Evolutionary conservation across 257 asterid genomes (phyloP), one percentile per base, ranked within the genome.

Genomic region (Fraxinus quadrangulata): DNA sequence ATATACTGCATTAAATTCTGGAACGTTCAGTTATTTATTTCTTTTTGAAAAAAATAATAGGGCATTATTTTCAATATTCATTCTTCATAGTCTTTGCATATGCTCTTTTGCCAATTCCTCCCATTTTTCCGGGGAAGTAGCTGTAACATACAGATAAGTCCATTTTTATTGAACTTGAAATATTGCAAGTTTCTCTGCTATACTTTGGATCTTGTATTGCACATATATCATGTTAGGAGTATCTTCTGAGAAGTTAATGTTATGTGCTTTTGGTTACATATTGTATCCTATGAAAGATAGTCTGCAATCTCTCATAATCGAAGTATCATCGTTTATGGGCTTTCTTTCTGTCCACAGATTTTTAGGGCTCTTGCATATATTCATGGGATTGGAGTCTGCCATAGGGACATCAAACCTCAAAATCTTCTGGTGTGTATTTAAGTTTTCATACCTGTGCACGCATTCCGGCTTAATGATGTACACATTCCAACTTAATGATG

Each of bases 341-440:
- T 56, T 69, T 54, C 59, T 65, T 39, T 72, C 72, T 61, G 47
- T 67, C 78, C 68, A 63, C 96, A 92, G 97, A 90, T 92, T 71
- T 92, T 92, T 77, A 86, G 96, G 86, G 91, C 97, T 66, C 83
- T 92, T 90, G 93, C 96, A 28, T 92, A 92, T 77, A 88, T 91
- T 71, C 96, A 91, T 80, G 94, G 97, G 30, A 85, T 89, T 47
- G 93, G 96, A 73, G 94, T 92, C 74, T 90, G 96, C 82, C 97
- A 92, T 88, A 87, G 97, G 88, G 96, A 92, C 83, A 91, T 92
- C 86, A 91, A 91, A 82, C 97, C 97, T 40, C 97, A 92, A 77
- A 92, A 92, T 81, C 88, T 92, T 75, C 84, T 92, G 96, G 97
- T 92, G 78, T 75, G 92, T 69, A 3, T 83, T 69, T 77, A 70